Evolutionary conservation across 345 rosid species (phyloP).

Genomic region (Eucalyptus cloeziana): DNA sequence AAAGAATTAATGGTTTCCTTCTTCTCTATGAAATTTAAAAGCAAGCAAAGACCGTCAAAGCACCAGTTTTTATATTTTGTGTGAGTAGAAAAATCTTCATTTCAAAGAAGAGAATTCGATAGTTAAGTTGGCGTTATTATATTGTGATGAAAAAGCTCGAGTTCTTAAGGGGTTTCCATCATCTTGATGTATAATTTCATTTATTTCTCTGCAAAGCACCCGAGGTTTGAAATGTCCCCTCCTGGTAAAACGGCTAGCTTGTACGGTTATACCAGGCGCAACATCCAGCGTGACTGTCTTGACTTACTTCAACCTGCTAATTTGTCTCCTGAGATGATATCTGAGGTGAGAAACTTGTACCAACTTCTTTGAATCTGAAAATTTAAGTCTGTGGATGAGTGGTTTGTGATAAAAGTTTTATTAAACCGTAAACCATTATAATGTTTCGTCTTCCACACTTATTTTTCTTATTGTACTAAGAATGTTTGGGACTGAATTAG

Average conservation of each 20-base stretch:
- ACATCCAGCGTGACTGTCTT: slow-evolving; percentile 20
- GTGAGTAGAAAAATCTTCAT: neutral
- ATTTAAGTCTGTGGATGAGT: neutral
- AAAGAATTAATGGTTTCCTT: neutral
- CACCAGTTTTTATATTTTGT: neutral
- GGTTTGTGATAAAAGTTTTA: neutral
- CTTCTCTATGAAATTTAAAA: neutral
- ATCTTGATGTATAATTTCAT: neutral
- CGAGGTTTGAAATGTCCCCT: slow-evolving; percentile 76
- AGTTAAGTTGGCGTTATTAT: neutral
- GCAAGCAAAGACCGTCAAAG: neutral
- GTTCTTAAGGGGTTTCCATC: neutral
- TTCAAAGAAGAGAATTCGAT: neutral
- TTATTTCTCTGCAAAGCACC: slow-evolving; percentile 22
- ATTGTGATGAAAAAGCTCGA: neutral
- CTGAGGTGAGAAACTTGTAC: slow-evolving; percentile 24
- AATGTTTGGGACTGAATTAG: neutral
- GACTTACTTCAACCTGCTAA: slow-evolving; percentile 65
- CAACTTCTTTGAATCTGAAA: neutral
- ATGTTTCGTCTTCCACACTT: neutral
- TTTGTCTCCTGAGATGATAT: slow-evolving; percentile 37
- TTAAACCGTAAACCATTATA: neutral
- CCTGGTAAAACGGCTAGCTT: slow-evolving; percentile 68
- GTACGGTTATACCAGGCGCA: slow-evolving; percentile 60
- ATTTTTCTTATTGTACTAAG: neutral